Evolutionary conservation across 148 eudicot genomes (phyloP).

Genomic region (Rhododendron henanense): DNA sequence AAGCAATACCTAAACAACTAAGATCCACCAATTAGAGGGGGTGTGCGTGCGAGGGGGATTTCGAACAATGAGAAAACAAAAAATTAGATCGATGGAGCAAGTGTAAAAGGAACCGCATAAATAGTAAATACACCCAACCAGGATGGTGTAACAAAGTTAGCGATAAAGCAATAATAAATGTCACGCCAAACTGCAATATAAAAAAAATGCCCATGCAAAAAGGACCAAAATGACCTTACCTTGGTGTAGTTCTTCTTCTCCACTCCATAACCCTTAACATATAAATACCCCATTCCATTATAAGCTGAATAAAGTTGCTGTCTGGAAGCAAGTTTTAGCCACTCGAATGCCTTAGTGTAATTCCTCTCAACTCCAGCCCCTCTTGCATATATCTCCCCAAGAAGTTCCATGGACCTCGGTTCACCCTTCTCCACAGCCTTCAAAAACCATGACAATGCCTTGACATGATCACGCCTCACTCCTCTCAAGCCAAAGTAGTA

Average conservation of each 20-base stretch:
- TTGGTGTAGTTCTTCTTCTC: slow-evolving; percentile 80
- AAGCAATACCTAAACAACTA: background rate
- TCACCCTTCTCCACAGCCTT: slow-evolving; percentile 94
- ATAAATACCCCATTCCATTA: slow-evolving; percentile 91
- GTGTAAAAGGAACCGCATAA: background rate
- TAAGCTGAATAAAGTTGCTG: slow-evolving; percentile 87
- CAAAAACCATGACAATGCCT: slow-evolving; percentile 77
- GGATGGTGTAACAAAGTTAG: background rate
- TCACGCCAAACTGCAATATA: background rate
- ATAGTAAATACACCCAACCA: background rate
- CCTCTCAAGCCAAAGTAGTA: slow-evolving; percentile 94
- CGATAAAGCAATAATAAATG: background rate
- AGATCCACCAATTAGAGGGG: background rate
- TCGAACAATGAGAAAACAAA: background rate
- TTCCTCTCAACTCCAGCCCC: slow-evolving; percentile 88
- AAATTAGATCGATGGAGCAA: background rate
- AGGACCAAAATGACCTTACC: slow-evolving; percentile 38
- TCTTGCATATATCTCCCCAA: slow-evolving; percentile 88
- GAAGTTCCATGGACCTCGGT: slow-evolving; percentile 89
- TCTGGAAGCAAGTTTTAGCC: slow-evolving; percentile 82
- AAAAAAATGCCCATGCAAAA: background rate
- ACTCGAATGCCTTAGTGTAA: slow-evolving; percentile 77
- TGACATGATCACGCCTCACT: slow-evolving; percentile 72
- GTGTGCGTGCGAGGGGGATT: background rate
- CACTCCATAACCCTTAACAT: slow-evolving; percentile 94